These are phyloP conservation scores for Chiua sp. DNA, from an alignment of 1,284 basidiomycete species.

Conservation along the genomic window DNA sequence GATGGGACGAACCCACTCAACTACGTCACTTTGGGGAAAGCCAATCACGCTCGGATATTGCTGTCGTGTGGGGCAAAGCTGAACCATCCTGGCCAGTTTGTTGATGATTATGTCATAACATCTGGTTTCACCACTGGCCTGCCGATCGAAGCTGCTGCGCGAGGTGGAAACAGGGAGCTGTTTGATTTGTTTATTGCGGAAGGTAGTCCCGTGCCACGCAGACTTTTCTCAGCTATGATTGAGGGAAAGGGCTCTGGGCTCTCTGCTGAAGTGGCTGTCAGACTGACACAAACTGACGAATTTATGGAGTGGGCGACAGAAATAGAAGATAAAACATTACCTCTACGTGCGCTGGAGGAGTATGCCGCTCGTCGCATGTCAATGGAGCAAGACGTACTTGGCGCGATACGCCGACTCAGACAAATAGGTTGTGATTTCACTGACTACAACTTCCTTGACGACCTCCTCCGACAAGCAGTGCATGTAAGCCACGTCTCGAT, in stretches of 20 bases:
- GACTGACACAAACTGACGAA: conserved; percentile 14
- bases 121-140: neutral
- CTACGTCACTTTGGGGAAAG: conserved; percentile 1
- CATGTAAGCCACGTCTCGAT: conserved; percentile 3
- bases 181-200: conserved; percentile 8
- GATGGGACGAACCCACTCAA: conserved; percentile 18
- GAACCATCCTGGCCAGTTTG: neutral
- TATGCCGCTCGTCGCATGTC: neutral
- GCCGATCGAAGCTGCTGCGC: conserved; percentile 12
- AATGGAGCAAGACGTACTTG: neutral
- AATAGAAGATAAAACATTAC: neutral
- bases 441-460: neutral
- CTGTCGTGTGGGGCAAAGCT: conserved; percentile 1
- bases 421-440: conserved; percentile 9
- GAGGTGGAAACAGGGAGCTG: neutral
- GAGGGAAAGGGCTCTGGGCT: fast-evolving
- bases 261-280: neutral
- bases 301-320: conserved; percentile 16
- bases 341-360: neutral
- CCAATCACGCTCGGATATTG: conserved; percentile 8
- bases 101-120: too few relatives aligned
- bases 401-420: conserved; percentile 2
- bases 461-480: neutral
- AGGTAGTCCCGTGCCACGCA: conserved; percentile 14
- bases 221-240: neutral